Percentiles rank a stretch among this genome's conserved stretches.
Conservation (phyloP, 2,329 filamentous ascomycete genomes). For the Alternaria brassicae region DNA sequence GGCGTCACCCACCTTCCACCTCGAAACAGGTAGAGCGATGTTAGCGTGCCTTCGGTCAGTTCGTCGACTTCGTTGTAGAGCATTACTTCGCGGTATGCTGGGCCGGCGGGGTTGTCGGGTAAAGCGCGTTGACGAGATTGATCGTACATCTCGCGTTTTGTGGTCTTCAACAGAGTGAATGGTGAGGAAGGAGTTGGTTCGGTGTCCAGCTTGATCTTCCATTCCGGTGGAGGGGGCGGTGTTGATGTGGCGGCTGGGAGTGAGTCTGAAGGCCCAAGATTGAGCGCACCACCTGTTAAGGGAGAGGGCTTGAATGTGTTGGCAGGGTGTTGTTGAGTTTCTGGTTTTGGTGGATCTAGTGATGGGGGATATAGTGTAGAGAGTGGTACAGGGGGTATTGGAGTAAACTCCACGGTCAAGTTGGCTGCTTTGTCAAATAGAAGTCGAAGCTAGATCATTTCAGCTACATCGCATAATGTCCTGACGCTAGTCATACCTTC, state of each 20-base stretch:
- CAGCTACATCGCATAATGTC: neutral
- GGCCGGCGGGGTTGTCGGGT: conserved; percentile 36
- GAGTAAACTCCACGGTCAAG: conserved; percentile 49
- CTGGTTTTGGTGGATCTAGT: conserved; percentile 57
- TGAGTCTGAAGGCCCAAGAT: conserved; percentile 39
- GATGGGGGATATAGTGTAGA: conserved; percentile 65
- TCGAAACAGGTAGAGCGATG: conserved; percentile 82
- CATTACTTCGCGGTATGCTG: conserved; percentile 70
- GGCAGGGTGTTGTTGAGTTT: conserved; percentile 28
- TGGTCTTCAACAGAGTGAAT: conserved; percentile 90
- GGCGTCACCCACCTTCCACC: conserved; percentile 81
- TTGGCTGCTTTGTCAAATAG: conserved; percentile 55
- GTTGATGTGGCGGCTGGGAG: conserved; percentile 33
- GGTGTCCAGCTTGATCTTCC: conserved; percentile 63
- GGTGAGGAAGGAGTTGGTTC: conserved; percentile 60
- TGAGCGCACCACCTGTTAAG: conserved; percentile 46
- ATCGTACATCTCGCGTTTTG: conserved; percentile 74
- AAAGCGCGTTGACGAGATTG: conserved; percentile 71
- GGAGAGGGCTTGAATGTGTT: conserved; percentile 43
- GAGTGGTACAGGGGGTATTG: conserved; percentile 53
- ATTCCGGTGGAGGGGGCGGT: conserved; percentile 41
- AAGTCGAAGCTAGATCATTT: conserved; percentile 58
- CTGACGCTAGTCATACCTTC: conserved; percentile 26
- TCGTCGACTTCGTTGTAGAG: conserved; percentile 70
- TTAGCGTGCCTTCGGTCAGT: conserved; percentile 86